Evolutionary conservation across 768 basidiomycete species (phyloP).

Genomic region (Hygrocybe punicea): DNA sequence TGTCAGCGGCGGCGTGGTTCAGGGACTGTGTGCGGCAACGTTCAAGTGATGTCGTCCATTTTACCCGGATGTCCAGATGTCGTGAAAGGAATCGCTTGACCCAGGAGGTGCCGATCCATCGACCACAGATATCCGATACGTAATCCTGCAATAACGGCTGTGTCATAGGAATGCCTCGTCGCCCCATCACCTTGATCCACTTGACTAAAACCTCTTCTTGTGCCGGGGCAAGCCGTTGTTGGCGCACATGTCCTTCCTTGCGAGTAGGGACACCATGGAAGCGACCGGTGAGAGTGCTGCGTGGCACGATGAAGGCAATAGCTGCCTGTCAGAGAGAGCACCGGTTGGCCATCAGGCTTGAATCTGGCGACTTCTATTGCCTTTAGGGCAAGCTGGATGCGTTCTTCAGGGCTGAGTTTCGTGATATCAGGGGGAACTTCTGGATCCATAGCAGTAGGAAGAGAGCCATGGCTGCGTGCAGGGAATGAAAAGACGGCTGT

Average conservation of each 20-base stretch:
- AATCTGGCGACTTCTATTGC: conserved; percentile 6
- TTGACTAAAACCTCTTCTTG: conserved; percentile 24
- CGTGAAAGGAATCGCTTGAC: not conserved
- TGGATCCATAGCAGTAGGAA: no score
- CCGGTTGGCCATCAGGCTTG: conserved; percentile 4
- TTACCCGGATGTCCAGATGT: conserved; percentile 21
- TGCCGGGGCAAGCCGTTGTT: conserved; percentile 16
- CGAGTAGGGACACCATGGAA: not conserved
- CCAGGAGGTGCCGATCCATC: conserved; percentile 9
- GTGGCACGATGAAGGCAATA: conserved; percentile 15
- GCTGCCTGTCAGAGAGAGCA: conserved; percentile 20
- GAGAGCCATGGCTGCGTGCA: no score
- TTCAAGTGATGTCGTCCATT: conserved; percentile 13
- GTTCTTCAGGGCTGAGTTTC: not conserved
- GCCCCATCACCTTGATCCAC: conserved; percentile 22
- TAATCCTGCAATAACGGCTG: conserved; percentile 12
- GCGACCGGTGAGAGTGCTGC: conserved; percentile 2
- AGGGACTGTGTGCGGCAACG: conserved; percentile 28
- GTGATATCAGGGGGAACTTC: no score
- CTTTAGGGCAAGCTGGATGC: conserved; percentile 14
- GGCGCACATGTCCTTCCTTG: conserved; percentile 14
- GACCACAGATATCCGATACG: conserved; percentile 14
- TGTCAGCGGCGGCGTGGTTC: conserved; percentile 27
- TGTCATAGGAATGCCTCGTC: conserved; percentile 19
- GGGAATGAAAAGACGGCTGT: no score